Base-by-base conservation (phyloP, 495 filamentous ascomycete genomes). In the Daldinia decipiens region DNA sequence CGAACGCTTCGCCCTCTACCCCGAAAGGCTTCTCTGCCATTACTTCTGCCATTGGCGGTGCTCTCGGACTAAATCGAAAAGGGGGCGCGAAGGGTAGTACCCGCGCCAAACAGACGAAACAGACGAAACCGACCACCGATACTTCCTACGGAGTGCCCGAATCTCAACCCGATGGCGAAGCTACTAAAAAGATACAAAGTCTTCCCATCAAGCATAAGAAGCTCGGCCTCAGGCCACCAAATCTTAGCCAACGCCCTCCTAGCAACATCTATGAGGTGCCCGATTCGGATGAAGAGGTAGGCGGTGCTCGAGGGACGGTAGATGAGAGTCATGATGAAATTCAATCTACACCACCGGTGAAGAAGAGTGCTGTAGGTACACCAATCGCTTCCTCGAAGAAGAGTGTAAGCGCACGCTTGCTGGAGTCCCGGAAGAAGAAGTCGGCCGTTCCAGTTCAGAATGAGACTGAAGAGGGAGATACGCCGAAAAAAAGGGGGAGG, bases 191-290 rank as follows among this genome's bases (percentile, higher is more conserved):
- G 63, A 19, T 66, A 7, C 64, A 36, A 43, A 64, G 13, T 9
- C 58, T 73, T 5, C 63, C 68, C 9, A 40, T 68, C 1, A 75
- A 76, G n/a, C 59, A 65, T 50, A 68, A 73, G 50, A 75, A 74
- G 38, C 54, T 66, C 26, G 61, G 70, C 3, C 45, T 63, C 26
- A 54, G 7, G 5, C 32, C 47, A 51, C 43, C 38, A 3, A 60
- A 27, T 19, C 51, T 58, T 3, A 74, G 67, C 17, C 67, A 59
- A 11, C 29, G 31, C 7, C 64, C 71, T 47, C 32, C 70, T 12
- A 59, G 29, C 11, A 79, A 70, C 27, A 52, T 82, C 26, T 83
- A 83, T 68, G 80, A 83, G 12, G 73, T 82, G 5, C 81, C 78
- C 0, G 80, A 83, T 59, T 82, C 81, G 2, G 79, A 65, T 9